Base-by-base conservation (phyloP, 371 early-diverging fungal species). In the Haplosporangium sp. region DNA sequence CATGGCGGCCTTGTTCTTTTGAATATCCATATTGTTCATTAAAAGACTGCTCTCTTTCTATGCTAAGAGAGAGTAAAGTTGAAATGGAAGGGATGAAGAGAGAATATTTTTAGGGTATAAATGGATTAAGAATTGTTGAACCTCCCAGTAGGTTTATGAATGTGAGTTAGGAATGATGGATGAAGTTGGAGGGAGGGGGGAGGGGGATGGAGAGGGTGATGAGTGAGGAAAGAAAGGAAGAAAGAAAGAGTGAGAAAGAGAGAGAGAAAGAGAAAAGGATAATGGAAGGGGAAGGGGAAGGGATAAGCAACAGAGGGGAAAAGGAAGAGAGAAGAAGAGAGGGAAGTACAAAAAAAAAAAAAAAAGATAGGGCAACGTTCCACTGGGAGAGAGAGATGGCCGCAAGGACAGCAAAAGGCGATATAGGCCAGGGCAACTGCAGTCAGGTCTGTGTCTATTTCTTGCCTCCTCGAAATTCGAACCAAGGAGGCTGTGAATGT, bases 1-100 rank as follows among this genome's bases (percentile, higher is more conserved):
- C 76, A 75, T 41, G 40, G 67, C 60, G 63, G 76, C 76, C 60
- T 75, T 75, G 70, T 69, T 75, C 76, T 62, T 65, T 59, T 64
- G 64, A 56, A 58, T 65, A 58, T 67, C 67, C 64, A 74, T 74
- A 38, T 55, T 53, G 56, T 53, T 20, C 29, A 57, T 56, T 12
- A 55, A 52, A 62, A 37, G 53, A 51, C 56, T 48, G 58, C 62
- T 55, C 66, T 53, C 53, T 55, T 51, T 50, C 7, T 40, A n/a
- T 16, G n/a, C 10, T 4, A 23, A 13, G 47, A 47, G 55, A 23
- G 59, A 16, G 38, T 16, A 13, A 5, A 59, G 37, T 48, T 16
- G 41, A 56, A 12, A 10, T 23, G 45, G 38, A 29, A 55, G 36
- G 10, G 23, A 21, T 48, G 12, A 41, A 41, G 23, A n/a, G 20